Evolutionary conservation across 768 basidiomycete genomes (phyloP).

Genomic region (Russula dissimulans): DNA sequence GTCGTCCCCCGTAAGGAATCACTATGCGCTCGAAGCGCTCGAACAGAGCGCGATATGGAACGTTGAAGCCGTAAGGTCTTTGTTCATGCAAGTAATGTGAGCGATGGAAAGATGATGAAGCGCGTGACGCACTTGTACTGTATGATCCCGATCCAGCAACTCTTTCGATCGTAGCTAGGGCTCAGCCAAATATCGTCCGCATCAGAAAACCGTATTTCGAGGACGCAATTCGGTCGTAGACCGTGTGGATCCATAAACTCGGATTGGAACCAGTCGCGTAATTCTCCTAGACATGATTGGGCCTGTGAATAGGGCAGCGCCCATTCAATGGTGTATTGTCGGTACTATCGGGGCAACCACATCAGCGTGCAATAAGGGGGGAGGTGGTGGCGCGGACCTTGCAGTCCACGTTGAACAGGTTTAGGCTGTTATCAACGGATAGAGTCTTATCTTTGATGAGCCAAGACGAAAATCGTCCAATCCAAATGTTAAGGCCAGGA

Average conservation of each 20-base stretch:
- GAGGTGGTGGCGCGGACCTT: constrained; percentile 43
- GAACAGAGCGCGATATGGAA: constrained; percentile 76
- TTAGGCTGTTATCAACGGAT: constrained; percentile 67
- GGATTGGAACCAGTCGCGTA: constrained; percentile 59
- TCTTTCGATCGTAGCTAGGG: constrained; percentile 69
- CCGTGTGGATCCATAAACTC: constrained; percentile 64
- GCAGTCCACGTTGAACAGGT: constrained; percentile 90
- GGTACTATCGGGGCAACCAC: constrained; percentile 44
- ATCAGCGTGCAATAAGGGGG: neutral
- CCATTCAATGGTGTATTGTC: constrained; percentile 94
- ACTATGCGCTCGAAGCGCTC: constrained; percentile 66
- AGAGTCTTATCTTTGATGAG: constrained; percentile 45
- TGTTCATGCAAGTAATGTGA: neutral
- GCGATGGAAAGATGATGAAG: constrained; percentile 2
- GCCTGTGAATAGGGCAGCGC: constrained; percentile 71
- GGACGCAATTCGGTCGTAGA: constrained; percentile 80
- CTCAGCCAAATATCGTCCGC: constrained; percentile 92
- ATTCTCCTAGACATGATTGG: constrained; percentile 55
- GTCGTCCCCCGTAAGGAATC: constrained; percentile 61
- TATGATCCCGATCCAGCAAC: constrained; percentile 96
- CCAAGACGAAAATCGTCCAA: constrained; percentile 61
- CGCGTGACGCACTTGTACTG: constrained; percentile 75
- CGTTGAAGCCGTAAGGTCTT: constrained; percentile 79
- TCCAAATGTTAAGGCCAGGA: constrained; percentile 50
- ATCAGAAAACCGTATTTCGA: constrained; percentile 86